Percentiles rank a stretch among this genome's conserved stretches.
These are phyloP conservation scores for Kandelia obovata DNA, from an alignment of 345 rosid species.

Conservation along the genomic window DNA sequence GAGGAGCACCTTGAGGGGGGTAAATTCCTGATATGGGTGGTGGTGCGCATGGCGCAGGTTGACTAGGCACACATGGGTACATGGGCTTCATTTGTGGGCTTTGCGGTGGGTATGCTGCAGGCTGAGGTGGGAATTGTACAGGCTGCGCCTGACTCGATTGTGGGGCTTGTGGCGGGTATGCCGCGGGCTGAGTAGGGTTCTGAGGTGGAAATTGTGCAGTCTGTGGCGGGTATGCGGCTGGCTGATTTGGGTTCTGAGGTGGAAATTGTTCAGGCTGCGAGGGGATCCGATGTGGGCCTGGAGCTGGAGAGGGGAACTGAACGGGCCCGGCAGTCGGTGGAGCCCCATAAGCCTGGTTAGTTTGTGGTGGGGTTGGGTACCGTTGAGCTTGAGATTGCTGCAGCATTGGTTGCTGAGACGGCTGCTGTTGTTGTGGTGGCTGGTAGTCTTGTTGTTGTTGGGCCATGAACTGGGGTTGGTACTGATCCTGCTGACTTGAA, in stretches of 20 bases:
- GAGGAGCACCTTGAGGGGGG: neutral
- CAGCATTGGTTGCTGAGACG: too few relatives aligned
- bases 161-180: neutral
- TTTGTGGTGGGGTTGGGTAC: too few relatives aligned
- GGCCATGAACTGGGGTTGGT: too few relatives aligned
- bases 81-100: neutral
- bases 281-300: too few relatives aligned
- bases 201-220: neutral
- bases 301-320: too few relatives aligned
- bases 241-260: neutral
- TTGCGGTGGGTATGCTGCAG: constrained; percentile 7
- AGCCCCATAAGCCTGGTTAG: too few relatives aligned
- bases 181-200: neutral
- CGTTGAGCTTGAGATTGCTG: too few relatives aligned
- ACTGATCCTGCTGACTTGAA: too few relatives aligned
- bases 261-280: neutral
- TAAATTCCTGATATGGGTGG: constrained; percentile 1
- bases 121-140: constrained; percentile 1
- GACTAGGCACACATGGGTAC: neutral
- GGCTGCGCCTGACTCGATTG: neutral
- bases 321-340: too few relatives aligned
- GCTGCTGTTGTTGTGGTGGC: too few relatives aligned
- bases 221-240: neutral
- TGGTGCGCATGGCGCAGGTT: neutral
- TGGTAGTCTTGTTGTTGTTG: too few relatives aligned